Evolutionary conservation across 83 land plant genomes (phyloP).

Genomic region (Thuja plicata): DNA sequence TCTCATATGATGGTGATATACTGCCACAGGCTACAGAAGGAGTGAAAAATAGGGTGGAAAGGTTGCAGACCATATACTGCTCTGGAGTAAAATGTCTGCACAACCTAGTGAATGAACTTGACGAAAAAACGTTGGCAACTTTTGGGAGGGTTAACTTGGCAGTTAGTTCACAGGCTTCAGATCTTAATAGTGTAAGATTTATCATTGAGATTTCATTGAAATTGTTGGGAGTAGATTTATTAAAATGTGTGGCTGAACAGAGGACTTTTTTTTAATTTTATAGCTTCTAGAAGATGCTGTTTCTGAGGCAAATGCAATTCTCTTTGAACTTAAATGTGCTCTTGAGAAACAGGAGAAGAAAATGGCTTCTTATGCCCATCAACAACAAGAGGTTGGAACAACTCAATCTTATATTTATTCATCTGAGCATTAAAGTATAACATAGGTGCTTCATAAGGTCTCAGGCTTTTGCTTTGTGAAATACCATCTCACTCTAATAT

Average conservation of each 20-base stretch:
- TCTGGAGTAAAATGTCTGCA: conserved; percentile 40
- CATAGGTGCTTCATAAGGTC: not conserved
- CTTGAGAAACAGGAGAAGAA: conserved; percentile 39
- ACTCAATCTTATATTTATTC: not conserved
- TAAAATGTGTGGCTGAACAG: not conserved
- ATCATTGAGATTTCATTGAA: not conserved
- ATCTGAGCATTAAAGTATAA: not conserved
- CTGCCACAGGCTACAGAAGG: conserved; percentile 31
- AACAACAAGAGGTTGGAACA: conserved; percentile 51
- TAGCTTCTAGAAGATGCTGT: conserved; percentile 38
- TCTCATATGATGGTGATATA: not conserved
- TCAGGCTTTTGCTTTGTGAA: not conserved
- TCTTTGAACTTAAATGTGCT: conserved; percentile 32
- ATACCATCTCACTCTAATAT: not conserved
- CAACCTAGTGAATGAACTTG: conserved; percentile 29
- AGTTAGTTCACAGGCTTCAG: conserved; percentile 25
- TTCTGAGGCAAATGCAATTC: conserved; percentile 45
- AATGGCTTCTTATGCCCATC: conserved; percentile 33
- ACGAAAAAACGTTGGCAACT: conserved; percentile 27
- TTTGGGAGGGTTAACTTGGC: conserved; percentile 35
- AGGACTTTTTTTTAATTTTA: conserved; percentile 1
- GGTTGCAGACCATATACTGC: conserved; percentile 28
- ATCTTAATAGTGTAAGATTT: conserved; percentile 42
- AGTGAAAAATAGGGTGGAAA: conserved; percentile 37
- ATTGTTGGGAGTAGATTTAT: not conserved